A percentile compares a stretch with the other conserved stretches of the same genome.
Conservation (phyloP, 169 alveolate species). For the Plasmodium chabaudi region DNA sequence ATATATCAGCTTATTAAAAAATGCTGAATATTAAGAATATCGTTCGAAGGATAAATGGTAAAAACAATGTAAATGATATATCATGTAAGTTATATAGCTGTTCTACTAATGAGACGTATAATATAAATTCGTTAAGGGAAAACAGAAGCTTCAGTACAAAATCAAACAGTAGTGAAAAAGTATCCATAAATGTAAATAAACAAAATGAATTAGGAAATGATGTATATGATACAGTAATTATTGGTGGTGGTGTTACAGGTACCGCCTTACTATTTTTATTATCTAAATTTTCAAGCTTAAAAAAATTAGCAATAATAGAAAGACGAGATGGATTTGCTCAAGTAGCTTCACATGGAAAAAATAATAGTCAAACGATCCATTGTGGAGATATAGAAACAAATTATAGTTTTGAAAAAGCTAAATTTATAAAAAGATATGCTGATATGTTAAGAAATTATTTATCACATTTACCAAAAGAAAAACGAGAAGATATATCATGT, state of each 20-base stretch:
- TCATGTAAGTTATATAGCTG: too few relatives aligned
- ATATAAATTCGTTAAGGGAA: not conserved
- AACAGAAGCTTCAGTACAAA: constrained; percentile 8
- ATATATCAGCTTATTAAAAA: too few relatives aligned
- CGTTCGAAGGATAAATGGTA: too few relatives aligned
- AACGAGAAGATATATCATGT: constrained; percentile 76
- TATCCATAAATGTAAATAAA: constrained; percentile 16
- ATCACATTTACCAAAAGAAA: constrained; percentile 81
- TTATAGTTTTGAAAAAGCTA: constrained; percentile 87
- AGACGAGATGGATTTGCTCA: constrained; percentile 85
- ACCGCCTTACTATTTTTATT: constrained; percentile 88
- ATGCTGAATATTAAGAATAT: too few relatives aligned
- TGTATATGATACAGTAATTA: constrained; percentile 85
- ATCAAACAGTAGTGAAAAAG: constrained; percentile 3
- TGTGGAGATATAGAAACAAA: constrained; percentile 92
- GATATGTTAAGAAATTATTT: constrained; percentile 88
- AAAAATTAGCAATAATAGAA: constrained; percentile 85
- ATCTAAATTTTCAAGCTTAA: constrained; percentile 86
- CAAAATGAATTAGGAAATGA: constrained; percentile 29
- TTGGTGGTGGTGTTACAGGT: constrained; percentile 92
- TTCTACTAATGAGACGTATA: too few relatives aligned
- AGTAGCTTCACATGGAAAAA: constrained; percentile 89
- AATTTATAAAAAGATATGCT: constrained; percentile 87
- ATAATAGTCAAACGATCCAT: constrained; percentile 90
- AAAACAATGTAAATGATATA: too few relatives aligned